Conservation (phyloP, 768 basidiomycete species). For the Boletus vermiculosoides region DNA sequence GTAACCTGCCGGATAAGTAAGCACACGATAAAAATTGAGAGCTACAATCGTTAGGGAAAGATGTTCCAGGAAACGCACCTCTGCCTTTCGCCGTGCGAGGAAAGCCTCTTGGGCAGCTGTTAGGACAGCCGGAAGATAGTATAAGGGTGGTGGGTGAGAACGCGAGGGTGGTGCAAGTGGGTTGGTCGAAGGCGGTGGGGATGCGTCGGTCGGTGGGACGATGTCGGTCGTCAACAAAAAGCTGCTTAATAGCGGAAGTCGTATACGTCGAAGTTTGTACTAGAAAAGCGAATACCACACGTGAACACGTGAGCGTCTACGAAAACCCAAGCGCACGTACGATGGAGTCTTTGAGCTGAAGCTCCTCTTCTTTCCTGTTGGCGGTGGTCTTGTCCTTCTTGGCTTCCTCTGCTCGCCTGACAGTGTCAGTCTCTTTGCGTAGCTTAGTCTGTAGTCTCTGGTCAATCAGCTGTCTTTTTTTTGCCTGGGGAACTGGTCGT, state of each 20-base stretch:
- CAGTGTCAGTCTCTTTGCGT: slow-evolving; percentile 81
- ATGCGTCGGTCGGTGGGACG: slow-evolving; percentile 43
- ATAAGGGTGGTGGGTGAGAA: slow-evolving; percentile 73
- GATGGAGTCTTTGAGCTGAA: slow-evolving; percentile 78
- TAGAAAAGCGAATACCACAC: slow-evolving; percentile 26
- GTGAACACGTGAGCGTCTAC: background rate
- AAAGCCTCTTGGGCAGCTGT: slow-evolving; percentile 70
- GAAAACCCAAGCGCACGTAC: slow-evolving; percentile 42
- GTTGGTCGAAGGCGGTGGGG: slow-evolving; percentile 29
- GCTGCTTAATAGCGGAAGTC: slow-evolving; percentile 70
- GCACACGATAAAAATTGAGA: background rate
- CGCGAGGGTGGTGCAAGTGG: slow-evolving; percentile 51
- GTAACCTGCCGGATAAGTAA: slow-evolving; percentile 43
- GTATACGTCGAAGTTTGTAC: slow-evolving; percentile 72
- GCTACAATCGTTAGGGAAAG: background rate
- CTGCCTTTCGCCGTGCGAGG: slow-evolving; percentile 55
- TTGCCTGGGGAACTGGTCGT: slow-evolving; percentile 51
- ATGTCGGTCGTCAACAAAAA: slow-evolving; percentile 75
- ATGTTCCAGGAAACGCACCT: slow-evolving; percentile 42
- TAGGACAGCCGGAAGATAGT: slow-evolving; percentile 71
- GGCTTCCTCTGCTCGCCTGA: slow-evolving; percentile 81
- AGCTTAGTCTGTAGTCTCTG: slow-evolving; percentile 84
- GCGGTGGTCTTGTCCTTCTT: slow-evolving; percentile 78
- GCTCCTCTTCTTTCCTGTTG: slow-evolving; percentile 78
- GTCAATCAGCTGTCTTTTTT: slow-evolving; percentile 80